Evolutionary conservation across 2,329 filamentous ascomycete genomes (phyloP).

Genomic region (Monosporascus sp.): DNA sequence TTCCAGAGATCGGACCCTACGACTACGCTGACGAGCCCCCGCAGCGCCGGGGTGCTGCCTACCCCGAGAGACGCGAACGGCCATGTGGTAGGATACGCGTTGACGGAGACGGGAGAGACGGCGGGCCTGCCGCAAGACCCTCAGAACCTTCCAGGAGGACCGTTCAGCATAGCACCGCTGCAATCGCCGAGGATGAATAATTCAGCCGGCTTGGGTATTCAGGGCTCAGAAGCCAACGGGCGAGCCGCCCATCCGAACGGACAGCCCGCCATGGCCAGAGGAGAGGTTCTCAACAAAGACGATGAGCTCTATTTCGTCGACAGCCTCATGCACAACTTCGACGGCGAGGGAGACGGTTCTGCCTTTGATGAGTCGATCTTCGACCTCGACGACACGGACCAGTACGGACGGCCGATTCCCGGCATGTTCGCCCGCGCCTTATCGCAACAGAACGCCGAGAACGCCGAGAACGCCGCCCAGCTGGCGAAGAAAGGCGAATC

Average conservation of each 20-base stretch:
- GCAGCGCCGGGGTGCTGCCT: conserved; percentile 38
- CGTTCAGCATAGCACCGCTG: conserved; percentile 3
- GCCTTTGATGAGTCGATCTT: conserved; percentile 72
- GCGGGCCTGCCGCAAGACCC: conserved; percentile 21
- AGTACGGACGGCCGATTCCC: conserved; percentile 56
- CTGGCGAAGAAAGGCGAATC: conserved; percentile 40
- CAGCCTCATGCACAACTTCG: conserved; percentile 51
- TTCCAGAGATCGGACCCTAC: conserved; percentile 51
- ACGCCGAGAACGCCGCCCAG: conserved; percentile 18
- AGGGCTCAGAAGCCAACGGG: conserved; percentile 25
- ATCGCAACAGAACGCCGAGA: conserved; percentile 32
- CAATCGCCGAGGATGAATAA: conserved; percentile 13
- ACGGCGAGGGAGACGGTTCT: conserved; percentile 46
- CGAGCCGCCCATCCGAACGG: conserved; percentile 11
- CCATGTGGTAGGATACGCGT: conserved; percentile 52
- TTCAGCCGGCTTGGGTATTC: conserved; percentile 39
- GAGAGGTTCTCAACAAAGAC: conserved; percentile 28
- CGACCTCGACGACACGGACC: conserved; percentile 61
- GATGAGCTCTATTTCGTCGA: conserved; percentile 70
- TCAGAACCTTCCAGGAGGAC: conserved; percentile 1
- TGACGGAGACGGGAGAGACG: conserved; percentile 46
- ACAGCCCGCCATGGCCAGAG: conserved; percentile 8
- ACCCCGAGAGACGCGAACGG: conserved; percentile 54
- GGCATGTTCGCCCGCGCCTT: conserved; percentile 53
- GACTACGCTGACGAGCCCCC: conserved; percentile 48